Conservation (phyloP, 78 protist genomes). For the Diacronema lutheri region DNA sequence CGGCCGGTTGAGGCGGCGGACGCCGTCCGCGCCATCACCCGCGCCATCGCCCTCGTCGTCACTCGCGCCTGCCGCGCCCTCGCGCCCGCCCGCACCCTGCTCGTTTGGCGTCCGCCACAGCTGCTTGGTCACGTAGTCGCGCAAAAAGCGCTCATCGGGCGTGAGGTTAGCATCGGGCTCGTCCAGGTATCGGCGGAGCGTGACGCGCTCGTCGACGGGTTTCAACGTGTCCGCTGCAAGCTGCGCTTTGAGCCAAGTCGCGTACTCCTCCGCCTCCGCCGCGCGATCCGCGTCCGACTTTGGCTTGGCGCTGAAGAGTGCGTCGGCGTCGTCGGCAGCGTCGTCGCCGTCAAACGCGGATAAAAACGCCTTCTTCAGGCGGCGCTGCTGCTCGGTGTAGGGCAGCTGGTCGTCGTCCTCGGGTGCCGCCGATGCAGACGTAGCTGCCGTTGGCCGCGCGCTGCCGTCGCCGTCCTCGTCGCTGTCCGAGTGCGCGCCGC, state of each 20-base stretch:
- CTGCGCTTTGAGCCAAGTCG: neutral
- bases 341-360: neutral
- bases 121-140: slow-evolving; percentile 4
- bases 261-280: neutral
- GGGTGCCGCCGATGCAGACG: neutral
- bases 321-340: neutral
- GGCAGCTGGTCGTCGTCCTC: neutral
- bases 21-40: neutral
- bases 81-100: neutral
- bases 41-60: neutral
- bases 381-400: neutral
- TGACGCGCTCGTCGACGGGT: neutral
- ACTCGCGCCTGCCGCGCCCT: neutral
- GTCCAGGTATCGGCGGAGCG: neutral
- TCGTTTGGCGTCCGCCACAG: neutral
- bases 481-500: neutral
- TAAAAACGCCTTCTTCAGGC: neutral
- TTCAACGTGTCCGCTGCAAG: neutral
- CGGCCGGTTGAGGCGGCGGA: too few relatives aligned
- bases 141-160: neutral
- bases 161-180: neutral
- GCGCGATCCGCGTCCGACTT: neutral
- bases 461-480: neutral
- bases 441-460: neutral
- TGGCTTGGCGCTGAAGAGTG: neutral